phyloP scores from a whole-genome alignment of 257 asterid genomes.

The Haberlea rhodopensis region DNA sequence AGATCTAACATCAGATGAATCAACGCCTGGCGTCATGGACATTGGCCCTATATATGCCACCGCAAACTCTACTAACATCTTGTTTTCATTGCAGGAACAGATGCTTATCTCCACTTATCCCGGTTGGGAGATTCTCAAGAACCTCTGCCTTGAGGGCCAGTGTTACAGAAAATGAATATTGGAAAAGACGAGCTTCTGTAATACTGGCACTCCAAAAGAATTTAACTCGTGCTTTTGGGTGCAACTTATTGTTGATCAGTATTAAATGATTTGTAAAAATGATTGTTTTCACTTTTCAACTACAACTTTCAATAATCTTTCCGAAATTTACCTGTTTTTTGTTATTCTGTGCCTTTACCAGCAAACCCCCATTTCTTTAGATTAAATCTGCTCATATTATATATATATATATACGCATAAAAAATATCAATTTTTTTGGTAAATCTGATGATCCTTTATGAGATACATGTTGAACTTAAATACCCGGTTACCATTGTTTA shows the following conservation, averaged over 20 bases:
- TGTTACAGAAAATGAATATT: neutral
- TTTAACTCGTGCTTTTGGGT: neutral
- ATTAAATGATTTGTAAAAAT: neutral
- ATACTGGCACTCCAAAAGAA: neutral
- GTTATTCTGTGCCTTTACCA: neutral
- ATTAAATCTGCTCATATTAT: neutral
- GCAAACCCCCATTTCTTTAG: neutral
- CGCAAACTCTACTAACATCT: neutral
- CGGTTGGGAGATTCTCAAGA: constrained; percentile 56
- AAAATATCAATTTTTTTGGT: too few relatives aligned
- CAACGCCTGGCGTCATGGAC: neutral
- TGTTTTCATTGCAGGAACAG: constrained; percentile 37
- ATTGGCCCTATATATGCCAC: neutral
- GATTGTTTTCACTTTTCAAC: too few relatives aligned
- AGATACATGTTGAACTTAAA: too few relatives aligned
- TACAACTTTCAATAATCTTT: neutral
- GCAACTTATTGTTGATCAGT: neutral
- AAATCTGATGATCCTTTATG: too few relatives aligned
- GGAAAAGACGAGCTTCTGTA: constrained; percentile 4
- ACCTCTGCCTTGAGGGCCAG: constrained; percentile 41
- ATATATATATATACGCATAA: too few relatives aligned
- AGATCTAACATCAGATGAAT: neutral
- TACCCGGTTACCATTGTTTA: too few relatives aligned
- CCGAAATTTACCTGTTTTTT: neutral
- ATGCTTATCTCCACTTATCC: constrained; percentile 53